These are phyloP conservation scores for Plasmodiophora brassicae DNA, from an alignment of 208 protist genomes.

Conservation along the genomic window DNA sequence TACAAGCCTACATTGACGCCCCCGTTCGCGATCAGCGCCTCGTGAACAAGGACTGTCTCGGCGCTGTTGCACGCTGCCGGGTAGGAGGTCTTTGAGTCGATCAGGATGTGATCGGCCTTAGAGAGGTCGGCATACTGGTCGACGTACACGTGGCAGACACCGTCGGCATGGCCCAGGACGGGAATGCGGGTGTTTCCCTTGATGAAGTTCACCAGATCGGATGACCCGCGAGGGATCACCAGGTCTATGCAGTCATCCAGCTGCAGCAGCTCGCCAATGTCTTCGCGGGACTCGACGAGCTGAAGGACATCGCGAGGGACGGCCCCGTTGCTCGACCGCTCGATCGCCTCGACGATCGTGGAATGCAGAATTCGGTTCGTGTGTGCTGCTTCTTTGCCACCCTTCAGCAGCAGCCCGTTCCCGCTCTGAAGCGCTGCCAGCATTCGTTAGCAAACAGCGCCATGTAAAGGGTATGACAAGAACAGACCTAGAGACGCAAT, in stretches of 20 bases:
- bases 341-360: neutral
- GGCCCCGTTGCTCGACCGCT: neutral
- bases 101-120: slow-evolving; percentile 60
- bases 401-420: slow-evolving; percentile 36
- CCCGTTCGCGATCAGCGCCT: slow-evolving; percentile 1
- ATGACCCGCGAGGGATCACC: slow-evolving; percentile 38
- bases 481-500: slow-evolving; percentile 40
- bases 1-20: neutral
- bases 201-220: slow-evolving; percentile 41
- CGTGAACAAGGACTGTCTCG: slow-evolving; percentile 82
- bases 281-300: slow-evolving; percentile 27
- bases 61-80: slow-evolving; percentile 83
- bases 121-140: slow-evolving; percentile 69
- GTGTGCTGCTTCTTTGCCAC: slow-evolving; percentile 23
- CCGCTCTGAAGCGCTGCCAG: slow-evolving; percentile 10
- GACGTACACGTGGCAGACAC: slow-evolving; percentile 84
- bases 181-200: slow-evolving; percentile 36
- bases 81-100: slow-evolving; percentile 84
- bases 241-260: slow-evolving; percentile 39
- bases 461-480: neutral
- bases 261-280: slow-evolving; percentile 34
- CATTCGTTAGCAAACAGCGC: neutral
- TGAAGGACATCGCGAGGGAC: neutral
- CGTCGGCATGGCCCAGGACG: slow-evolving; percentile 77
- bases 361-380: slow-evolving; percentile 40